Percentiles rank a stretch among this genome's conserved stretches.
phyloP scores from a whole-genome alignment of 2,329 filamentous ascomycete species.

The Stagonosporopsis vannaccii region DNA sequence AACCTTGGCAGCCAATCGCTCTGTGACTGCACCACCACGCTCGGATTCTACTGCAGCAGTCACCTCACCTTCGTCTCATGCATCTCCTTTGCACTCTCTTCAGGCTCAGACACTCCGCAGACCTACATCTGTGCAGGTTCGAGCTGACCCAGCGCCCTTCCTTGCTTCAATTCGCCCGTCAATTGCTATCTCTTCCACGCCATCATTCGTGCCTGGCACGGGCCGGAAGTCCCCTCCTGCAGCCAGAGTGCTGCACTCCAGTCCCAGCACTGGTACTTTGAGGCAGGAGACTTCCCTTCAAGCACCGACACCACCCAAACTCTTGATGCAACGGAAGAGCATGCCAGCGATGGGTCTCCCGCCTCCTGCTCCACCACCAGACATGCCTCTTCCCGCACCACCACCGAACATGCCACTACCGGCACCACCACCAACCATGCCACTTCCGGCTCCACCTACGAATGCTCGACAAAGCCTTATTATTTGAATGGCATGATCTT shows the following conservation, averaged over 20 bases:
- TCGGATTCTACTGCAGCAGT: slow-evolving; percentile 26
- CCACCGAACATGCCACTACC: slow-evolving; percentile 32
- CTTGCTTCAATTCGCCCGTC: slow-evolving; percentile 48
- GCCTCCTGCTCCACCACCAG: slow-evolving; percentile 56
- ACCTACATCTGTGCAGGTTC: slow-evolving; percentile 55
- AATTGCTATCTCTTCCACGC: slow-evolving; percentile 39
- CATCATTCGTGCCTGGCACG: slow-evolving; percentile 41
- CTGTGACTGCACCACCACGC: slow-evolving; percentile 41
- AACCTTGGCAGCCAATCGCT: slow-evolving; percentile 32
- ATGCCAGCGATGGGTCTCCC: slow-evolving; percentile 53
- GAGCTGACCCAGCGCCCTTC: slow-evolving; percentile 53
- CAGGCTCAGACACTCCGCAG: slow-evolving; percentile 45
- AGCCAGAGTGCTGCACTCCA: slow-evolving; percentile 22
- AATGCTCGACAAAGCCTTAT: slow-evolving; percentile 3
- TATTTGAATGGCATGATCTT: not conserved
- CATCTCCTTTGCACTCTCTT: slow-evolving; percentile 19
- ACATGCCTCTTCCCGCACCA: slow-evolving; percentile 53
- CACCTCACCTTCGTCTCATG: slow-evolving; percentile 19
- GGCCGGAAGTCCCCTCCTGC: slow-evolving; percentile 23
- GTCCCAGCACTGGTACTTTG: slow-evolving; percentile 35
- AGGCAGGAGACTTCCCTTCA: slow-evolving; percentile 32
- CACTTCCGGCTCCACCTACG: slow-evolving; percentile 25
- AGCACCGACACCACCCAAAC: slow-evolving; percentile 23
- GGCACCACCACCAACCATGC: slow-evolving; percentile 23
- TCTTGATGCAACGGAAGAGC: slow-evolving; percentile 38